Evolutionary conservation across 1,284 basidiomycete species (phyloP).

Genomic region (Apiotrichum siamense): DNA sequence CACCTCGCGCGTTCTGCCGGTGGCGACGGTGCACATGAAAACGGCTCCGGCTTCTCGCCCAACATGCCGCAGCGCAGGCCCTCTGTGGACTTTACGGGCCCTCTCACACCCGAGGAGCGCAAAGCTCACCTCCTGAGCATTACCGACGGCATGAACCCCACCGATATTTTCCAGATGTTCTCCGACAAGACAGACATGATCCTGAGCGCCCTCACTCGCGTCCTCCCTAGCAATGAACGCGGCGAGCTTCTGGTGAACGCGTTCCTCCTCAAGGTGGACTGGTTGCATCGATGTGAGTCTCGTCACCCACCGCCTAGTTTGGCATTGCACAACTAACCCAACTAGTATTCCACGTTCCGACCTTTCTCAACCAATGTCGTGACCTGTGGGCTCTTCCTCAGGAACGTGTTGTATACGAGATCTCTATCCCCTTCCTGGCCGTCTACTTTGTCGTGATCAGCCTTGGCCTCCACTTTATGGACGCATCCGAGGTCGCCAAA

Average conservation of each 20-base stretch:
- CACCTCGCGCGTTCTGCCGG: constrained; percentile 26
- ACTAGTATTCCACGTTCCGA: constrained; percentile 43
- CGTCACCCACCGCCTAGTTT: background rate
- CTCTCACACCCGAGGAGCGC: constrained; percentile 25
- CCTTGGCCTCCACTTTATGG: constrained; percentile 47
- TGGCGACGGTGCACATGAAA: constrained; percentile 1
- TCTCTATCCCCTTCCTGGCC: constrained; percentile 43
- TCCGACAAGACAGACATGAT: constrained; percentile 42
- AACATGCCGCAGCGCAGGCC: background rate
- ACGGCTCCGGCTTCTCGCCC: constrained; percentile 1
- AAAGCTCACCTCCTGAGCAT: constrained; percentile 29
- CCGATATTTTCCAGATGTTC: constrained; percentile 42
- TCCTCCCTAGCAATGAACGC: constrained; percentile 39
- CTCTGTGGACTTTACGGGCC: background rate
- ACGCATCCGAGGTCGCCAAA: constrained; percentile 32
- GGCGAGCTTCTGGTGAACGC: constrained; percentile 44
- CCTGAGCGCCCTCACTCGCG: constrained; percentile 38
- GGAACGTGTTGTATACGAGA: constrained; percentile 39
- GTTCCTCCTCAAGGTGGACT: constrained; percentile 46
- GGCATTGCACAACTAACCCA: background rate
- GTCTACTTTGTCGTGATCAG: constrained; percentile 44
- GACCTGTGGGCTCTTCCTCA: constrained; percentile 45
- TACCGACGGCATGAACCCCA: constrained; percentile 39
- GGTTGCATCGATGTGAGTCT: constrained; percentile 48
- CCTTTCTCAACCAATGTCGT: constrained; percentile 44